Percentiles rank a stretch among this genome's conserved stretches.
These are phyloP conservation scores for Vaccinium corymbosum DNA, from an alignment of 148 eudicot species.

Conservation along the genomic window DNA sequence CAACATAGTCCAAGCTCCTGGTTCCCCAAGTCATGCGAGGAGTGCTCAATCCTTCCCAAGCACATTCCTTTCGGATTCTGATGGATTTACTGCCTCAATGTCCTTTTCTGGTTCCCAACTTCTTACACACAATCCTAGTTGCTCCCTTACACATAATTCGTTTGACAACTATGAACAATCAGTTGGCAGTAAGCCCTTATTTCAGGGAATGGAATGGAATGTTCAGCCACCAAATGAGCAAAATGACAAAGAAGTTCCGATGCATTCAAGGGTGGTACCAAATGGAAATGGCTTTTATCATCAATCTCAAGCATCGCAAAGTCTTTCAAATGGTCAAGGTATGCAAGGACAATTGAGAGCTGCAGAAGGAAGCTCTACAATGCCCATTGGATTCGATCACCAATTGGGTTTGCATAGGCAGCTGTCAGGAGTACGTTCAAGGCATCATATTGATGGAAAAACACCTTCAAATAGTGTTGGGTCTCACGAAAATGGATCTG, in stretches of 20 bases:
- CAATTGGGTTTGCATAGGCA: slow-evolving; percentile 64
- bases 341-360: slow-evolving; percentile 30
- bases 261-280: slow-evolving; percentile 33
- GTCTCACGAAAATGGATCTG: slow-evolving; percentile 62
- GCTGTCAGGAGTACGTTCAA: slow-evolving; percentile 39
- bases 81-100: slow-evolving; percentile 75
- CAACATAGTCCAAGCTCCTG: slow-evolving; percentile 52
- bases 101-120: slow-evolving; percentile 91
- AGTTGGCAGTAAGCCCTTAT: slow-evolving; percentile 81
- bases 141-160: slow-evolving; percentile 68
- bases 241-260: slow-evolving; percentile 47
- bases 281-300: slow-evolving; percentile 49
- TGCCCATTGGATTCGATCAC: slow-evolving; percentile 39
- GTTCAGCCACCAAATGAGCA: slow-evolving; percentile 52
- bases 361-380: slow-evolving; percentile 42
- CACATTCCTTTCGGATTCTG: slow-evolving; percentile 72
- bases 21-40: slow-evolving; percentile 77
- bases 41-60: slow-evolving; percentile 83
- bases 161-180: slow-evolving; percentile 75
- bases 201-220: slow-evolving; percentile 87
- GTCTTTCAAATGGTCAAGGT: slow-evolving; percentile 46
- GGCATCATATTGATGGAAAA: slow-evolving; percentile 37
- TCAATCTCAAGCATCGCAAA: slow-evolving; percentile 48
- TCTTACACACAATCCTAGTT: slow-evolving; percentile 80
- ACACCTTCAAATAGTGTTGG: slow-evolving; percentile 63